Conservation (phyloP, 2,329 filamentous ascomycete genomes). For the Arthrobotrys entomopaga region DNA sequence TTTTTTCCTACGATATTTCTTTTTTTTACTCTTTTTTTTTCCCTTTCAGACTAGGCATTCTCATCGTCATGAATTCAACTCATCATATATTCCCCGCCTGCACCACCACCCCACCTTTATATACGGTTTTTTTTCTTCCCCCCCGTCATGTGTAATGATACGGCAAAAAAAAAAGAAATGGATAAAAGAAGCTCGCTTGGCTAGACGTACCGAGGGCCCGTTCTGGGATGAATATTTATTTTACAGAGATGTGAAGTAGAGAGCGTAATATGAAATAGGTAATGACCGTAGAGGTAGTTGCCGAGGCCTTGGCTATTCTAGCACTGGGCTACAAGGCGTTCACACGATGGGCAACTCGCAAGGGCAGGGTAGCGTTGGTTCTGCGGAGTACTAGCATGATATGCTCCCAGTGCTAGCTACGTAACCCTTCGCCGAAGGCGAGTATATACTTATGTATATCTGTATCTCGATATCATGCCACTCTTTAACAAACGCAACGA, state of each 20-base stretch:
- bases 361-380: no score
- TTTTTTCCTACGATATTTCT: conserved; percentile 7
- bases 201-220: conserved; percentile 28
- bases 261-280: no score
- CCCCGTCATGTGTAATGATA: conserved; percentile 53
- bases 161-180: conserved; percentile 29
- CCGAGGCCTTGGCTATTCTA: no score
- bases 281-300: no score
- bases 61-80: background rate
- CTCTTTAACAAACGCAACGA: background rate
- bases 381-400: no score
- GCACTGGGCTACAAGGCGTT: no score
- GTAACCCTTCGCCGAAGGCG: no score
- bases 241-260: background rate
- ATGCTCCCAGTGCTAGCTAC: no score
- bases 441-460: background rate
- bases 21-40: conserved; percentile 25
- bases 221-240: conserved; percentile 17
- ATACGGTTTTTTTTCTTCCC: conserved; percentile 16
- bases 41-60: conserved; percentile 3
- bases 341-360: no score
- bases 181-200: conserved; percentile 42
- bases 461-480: no score
- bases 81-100: conserved; percentile 19
- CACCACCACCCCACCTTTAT: conserved; percentile 20